Conservation (phyloP, 768 basidiomycete genomes). For the Russula abietina region DNA sequence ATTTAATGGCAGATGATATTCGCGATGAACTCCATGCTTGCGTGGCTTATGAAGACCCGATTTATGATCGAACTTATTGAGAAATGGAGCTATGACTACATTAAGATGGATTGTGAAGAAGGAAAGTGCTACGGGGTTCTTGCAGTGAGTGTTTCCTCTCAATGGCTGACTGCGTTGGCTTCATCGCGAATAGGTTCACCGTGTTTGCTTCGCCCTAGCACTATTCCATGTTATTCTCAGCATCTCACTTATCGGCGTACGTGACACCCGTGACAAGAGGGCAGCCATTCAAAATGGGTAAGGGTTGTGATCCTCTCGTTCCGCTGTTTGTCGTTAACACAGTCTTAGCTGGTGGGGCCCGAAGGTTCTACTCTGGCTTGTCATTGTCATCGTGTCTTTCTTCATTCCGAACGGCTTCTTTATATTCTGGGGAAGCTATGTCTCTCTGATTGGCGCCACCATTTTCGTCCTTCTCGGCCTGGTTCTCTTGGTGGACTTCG, state of each 20-base stretch:
- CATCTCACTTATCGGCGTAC: constrained; percentile 73
- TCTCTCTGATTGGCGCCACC: constrained; percentile 86
- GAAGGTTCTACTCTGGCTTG: constrained; percentile 83
- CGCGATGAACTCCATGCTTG: constrained; percentile 88
- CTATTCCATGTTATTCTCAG: constrained; percentile 84
- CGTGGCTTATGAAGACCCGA: constrained; percentile 94
- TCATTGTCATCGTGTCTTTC: constrained; percentile 78
- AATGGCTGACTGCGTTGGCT: background rate
- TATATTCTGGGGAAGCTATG: constrained; percentile 96
- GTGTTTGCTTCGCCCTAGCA: constrained; percentile 91
- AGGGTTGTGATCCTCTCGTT: constrained; percentile 23
- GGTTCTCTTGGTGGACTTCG: constrained; percentile 96
- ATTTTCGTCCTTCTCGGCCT: constrained; percentile 96
- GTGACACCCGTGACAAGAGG: constrained; percentile 86
- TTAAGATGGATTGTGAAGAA: constrained; percentile 93
- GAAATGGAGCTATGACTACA: constrained; percentile 92
- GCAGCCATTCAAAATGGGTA: constrained; percentile 97
- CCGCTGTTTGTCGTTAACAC: constrained; percentile 13
- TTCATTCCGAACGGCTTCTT: constrained; percentile 97
- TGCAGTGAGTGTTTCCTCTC: constrained; percentile 54
- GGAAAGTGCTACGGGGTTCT: constrained; percentile 96
- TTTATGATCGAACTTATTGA: constrained; percentile 80
- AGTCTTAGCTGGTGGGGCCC: constrained; percentile 92
- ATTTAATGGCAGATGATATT: constrained; percentile 71
- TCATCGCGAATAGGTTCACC: constrained; percentile 61